Evolutionary conservation across 202 grass and related monocot genomes (phyloP), one percentile per base, ranked within the genome.

Genomic region (Schoenoplectus tabernaemontani): DNA sequence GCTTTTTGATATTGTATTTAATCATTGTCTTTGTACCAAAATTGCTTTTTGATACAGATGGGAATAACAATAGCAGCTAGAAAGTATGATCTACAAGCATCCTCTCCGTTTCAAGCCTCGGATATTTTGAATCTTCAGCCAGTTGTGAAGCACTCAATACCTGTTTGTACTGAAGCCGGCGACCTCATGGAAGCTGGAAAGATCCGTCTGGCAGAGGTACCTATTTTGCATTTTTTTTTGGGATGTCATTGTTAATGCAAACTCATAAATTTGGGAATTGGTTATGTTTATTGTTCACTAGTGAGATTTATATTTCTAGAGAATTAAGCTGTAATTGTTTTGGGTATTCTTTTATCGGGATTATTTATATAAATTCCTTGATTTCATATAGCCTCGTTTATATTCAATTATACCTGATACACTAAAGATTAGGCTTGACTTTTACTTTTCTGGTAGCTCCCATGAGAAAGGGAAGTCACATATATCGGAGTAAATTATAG

Each of bases 111-210:
- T 56, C 85, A 93, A 80, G 34, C 82, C 62, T 96, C 87, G 44
- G 96, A 99, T 88, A 88, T 99, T 84, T 86, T 99, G 83, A 89
- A 96, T 89, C 92, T 99, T 43, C 88, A 99, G 84, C 90, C 96
- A 66, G 57, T 96, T 77, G 85, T 96, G 33, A 99, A 99, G 76
- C 96, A 99, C 74, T 99, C 96, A 2, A 87, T 99, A 85, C 96
- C 92, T 16, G 71, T 84, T 6, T 99, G 92, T 82, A 79, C 88
- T 30, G 92, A 96, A 75, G 96, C 92, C 59, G 91, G 81, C 82
- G 87, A 91, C 69, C 88, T 99, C 63, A 99, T 99, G 91, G 96
- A 96, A 86, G 88, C 92, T 53, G 96, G 96, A 85, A 96, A 96
- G 89, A 81, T 86, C 48, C 84, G 86, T 68, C 89, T 99, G 77